Evolutionary conservation across 495 filamentous ascomycete genomes (phyloP), one percentile per base, ranked within the genome.

Genomic region (Penicillium fimorum): DNA sequence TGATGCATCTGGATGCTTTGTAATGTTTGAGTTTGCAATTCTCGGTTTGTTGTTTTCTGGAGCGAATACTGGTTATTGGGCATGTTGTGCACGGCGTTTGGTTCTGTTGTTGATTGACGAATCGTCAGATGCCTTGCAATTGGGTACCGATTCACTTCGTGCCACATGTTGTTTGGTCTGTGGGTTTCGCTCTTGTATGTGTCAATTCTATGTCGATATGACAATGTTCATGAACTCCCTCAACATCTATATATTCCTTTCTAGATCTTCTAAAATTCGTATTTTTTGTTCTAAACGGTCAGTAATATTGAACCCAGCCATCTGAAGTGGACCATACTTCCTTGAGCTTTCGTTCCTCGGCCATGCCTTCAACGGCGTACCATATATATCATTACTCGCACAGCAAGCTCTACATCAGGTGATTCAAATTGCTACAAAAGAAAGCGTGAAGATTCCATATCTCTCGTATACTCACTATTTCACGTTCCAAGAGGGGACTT

Each of bases 61-160:
- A 56, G 63, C 56, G 53, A 49, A 50, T 25, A 33, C 27, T 52
- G 47, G 50, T 50, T 51, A 45, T 47, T 60, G 50, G 60, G 58
- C 57, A 61, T 66, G 55, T 61, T 65, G 12, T 61, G 46, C 50
- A 27, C 45, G 65, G 65, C 65, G 65, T 68, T 57, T 55, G 63
- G 53, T 43, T 63, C 40, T 57, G 38, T 41, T 61, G 46, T 55
- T 41, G 18, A 56, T 65, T 42, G 29, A 38, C 43, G 37, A 42
- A 50, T 48, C 38, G 27, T 50, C 47, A 45, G 33, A 55, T 51
- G 35, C 37, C 17, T 49, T 37, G 42, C 29, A 53, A 47, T 20
- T 47, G 42, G 50, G 53, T 38, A 55, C 35, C 38, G 47, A 32
- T 38, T 37, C 43, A 30, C 15, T 5, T 55, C 47, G 25, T 41